These are phyloP conservation scores for Breynia disticha DNA, from an alignment of 441 rosid species.

Conservation along the genomic window DNA sequence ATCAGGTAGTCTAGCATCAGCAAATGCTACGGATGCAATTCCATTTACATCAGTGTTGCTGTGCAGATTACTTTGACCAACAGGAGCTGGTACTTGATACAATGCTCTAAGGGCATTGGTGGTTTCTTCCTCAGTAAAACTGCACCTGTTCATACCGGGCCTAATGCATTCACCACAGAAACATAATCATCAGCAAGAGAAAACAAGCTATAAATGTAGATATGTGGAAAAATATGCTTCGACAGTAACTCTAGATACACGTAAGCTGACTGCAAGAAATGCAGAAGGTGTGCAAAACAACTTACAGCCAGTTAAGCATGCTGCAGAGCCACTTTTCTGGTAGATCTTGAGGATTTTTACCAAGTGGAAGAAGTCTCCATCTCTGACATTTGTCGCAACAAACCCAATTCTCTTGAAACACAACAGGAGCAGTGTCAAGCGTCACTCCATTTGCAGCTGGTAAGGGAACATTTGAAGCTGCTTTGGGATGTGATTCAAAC, in stretches of 20 bases:
- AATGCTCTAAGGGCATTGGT: constrained; percentile 45
- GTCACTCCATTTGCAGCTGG: constrained; percentile 32
- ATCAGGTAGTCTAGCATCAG: constrained; percentile 14
- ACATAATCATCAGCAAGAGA: constrained; percentile 20
- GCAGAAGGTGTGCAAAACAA: constrained; percentile 12
- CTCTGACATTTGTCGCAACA: constrained; percentile 79
- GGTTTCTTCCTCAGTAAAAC: constrained; percentile 67
- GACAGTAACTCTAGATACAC: neutral
- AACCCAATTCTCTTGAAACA: constrained; percentile 84
- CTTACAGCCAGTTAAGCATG: constrained; percentile 99
- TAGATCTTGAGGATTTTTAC: constrained; percentile 47
- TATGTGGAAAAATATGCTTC: constrained; percentile 11
- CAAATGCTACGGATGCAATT: constrained; percentile 11
- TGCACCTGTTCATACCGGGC: constrained; percentile 80
- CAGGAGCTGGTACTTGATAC: constrained; percentile 39
- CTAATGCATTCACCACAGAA: constrained; percentile 33
- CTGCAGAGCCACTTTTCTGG: constrained; percentile 94
- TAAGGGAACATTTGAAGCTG: constrained; percentile 23
- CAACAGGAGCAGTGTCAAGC: constrained; percentile 45
- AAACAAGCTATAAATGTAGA: constrained; percentile 5
- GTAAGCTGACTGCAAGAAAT: constrained; percentile 2
- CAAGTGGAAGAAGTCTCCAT: constrained; percentile 93
- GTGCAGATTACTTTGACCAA: constrained; percentile 34
- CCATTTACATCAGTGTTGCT: constrained; percentile 23
- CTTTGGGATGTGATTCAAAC: constrained; percentile 23